Evolutionary conservation across 108 stramenopile species (phyloP), one percentile per base, ranked within the genome.

Genomic region (Pseudonitzschia multiseries): DNA sequence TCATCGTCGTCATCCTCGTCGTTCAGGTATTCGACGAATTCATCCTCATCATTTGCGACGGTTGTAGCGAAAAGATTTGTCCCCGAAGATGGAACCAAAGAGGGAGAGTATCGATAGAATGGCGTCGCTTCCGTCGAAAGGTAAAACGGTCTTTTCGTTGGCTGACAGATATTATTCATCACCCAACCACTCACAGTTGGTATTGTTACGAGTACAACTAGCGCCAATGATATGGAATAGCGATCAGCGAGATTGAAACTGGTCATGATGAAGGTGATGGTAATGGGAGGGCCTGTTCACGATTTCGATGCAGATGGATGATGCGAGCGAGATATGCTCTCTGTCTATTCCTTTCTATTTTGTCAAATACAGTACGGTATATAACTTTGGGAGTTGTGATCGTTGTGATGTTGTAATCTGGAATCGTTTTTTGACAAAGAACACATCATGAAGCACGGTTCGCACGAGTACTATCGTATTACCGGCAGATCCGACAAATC

Each of bases 1-100:
- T 57, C 54, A 18, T 69, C 70, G 18, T 71, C 70, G 4, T 65
- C 62, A 27, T 77, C n/a, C n/a, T n/a, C 76, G 14, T 64, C 76
- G 33, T 74, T 65, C 28, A 40, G 24, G 43, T 65, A 40, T 28
- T 54, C 54, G 18, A 65, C 15, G 14, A 62, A 8, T 27, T 68
- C 67, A 20, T 60, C 69, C 24, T 56, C 54, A 18, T 48, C 46
- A 10, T 48, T n/a, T 62, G 36, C 36, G 61, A n/a, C 32, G 32
- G 61, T 18, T 15, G 32, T 5, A 9, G 61, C 61, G 32, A 62
- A 62, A 8, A 62, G 61, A 36, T 8, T 31, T 15, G 61, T n/a
- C 10, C 22, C n/a, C 36, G 61, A 36, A n/a, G 32, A 57, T 57
- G 24, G 29, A 18, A 48, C 46, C 14, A 18, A 14, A 48, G 46